Evolutionary conservation across 2,329 filamentous ascomycete species (phyloP).

Genomic region (Epichloe coenophiala): DNA sequence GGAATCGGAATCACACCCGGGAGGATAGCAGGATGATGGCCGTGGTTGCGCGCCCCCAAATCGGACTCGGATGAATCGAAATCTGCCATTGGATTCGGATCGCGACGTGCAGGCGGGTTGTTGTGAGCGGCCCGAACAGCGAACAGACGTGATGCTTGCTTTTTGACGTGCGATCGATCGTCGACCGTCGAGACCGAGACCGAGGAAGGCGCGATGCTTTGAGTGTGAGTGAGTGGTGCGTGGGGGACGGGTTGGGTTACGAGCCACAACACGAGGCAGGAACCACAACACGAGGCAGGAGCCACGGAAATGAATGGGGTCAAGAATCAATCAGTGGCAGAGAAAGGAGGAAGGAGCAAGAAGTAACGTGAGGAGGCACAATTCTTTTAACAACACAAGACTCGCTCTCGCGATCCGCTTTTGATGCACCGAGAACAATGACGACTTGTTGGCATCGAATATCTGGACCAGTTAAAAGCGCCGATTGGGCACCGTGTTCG

Average conservation of each 20-base stretch:
- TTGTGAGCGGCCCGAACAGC: background rate
- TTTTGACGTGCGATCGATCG: background rate
- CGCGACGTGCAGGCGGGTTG: background rate
- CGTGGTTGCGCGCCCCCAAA: background rate
- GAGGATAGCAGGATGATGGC: constrained; percentile 24
- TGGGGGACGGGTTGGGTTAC: background rate
- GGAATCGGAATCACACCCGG: constrained; percentile 42
- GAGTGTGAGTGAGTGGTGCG: background rate
- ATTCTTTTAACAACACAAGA: background rate
- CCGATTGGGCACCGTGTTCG: constrained; percentile 8
- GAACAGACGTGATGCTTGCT: background rate
- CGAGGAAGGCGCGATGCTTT: background rate
- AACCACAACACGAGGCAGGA: background rate
- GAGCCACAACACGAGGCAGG: too few species aligned
- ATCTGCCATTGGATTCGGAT: constrained; percentile 2
- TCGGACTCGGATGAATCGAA: constrained; percentile 4
- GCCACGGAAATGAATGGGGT: background rate
- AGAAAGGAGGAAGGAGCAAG: too few species aligned
- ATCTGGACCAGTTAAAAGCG: constrained; percentile 9
- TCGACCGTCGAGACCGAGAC: background rate
- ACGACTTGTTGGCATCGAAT: background rate
- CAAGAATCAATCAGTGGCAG: too few species aligned
- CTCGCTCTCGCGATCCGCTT: constrained; percentile 5
- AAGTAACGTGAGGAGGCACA: background rate
- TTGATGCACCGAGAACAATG: constrained; percentile 6